Conservation (phyloP, 2,329 filamentous ascomycete genomes). For the Phoma sp. region DNA sequence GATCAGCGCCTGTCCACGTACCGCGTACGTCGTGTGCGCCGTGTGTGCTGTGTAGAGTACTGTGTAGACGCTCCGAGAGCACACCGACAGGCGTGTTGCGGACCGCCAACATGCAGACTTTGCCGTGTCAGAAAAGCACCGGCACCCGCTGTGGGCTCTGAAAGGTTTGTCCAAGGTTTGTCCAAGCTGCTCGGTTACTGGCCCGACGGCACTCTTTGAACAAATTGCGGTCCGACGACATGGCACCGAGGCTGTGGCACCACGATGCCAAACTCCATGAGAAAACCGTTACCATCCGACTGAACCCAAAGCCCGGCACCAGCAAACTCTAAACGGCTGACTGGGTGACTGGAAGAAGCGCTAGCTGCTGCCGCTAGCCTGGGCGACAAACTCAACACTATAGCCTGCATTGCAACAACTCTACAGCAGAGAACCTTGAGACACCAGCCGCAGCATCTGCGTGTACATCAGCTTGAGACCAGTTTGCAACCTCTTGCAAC, state of each 20-base stretch:
- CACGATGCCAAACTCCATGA: constrained; percentile 15
- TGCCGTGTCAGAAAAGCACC: constrained; percentile 6
- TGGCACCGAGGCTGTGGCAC: constrained; percentile 21
- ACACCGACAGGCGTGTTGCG: background rate
- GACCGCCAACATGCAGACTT: constrained; percentile 1
- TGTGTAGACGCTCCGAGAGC: background rate
- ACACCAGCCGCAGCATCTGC: constrained; percentile 5
- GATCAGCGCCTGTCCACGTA: constrained; percentile 31
- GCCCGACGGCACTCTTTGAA: background rate
- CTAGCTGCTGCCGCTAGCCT: constrained; percentile 11
- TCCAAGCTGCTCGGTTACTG: background rate
- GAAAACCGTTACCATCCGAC: constrained; percentile 12
- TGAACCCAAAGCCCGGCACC: background rate
- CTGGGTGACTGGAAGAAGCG: constrained; percentile 7
- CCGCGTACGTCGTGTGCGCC: background rate
- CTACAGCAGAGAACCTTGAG: background rate
- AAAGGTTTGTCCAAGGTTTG: background rate
- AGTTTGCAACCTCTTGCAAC: constrained; percentile 9
- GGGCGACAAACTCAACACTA: constrained; percentile 6
- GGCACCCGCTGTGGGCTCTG: background rate
- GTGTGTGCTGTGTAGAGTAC: background rate
- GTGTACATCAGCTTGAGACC: constrained; percentile 2
- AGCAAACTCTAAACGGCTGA: constrained; percentile 9
- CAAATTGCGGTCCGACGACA: constrained; percentile 22
- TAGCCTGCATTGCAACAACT: background rate